Percentiles rank a stretch among this genome's conserved stretches.
Evolutionary conservation across 2,329 filamentous ascomycete genomes (phyloP).

Genomic region (Emericellopsis atlantica): DNA sequence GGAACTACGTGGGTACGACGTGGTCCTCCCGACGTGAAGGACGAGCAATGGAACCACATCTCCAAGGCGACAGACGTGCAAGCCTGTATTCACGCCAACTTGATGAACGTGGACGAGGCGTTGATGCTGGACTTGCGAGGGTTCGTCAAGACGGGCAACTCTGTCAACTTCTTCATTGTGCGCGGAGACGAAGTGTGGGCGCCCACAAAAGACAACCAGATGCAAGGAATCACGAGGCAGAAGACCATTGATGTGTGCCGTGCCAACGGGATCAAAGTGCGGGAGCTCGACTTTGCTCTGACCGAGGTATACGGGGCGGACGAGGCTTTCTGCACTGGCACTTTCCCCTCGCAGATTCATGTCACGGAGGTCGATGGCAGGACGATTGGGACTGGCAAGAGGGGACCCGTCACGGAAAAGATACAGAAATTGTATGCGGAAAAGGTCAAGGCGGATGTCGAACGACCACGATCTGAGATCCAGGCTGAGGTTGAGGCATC

Average conservation of each 20-base stretch:
- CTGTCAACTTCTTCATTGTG: slow-evolving; percentile 19
- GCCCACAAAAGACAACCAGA: slow-evolving; percentile 16
- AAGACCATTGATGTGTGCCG: slow-evolving; percentile 16
- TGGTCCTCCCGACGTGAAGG: slow-evolving; percentile 16
- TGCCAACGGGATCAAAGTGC: slow-evolving; percentile 10
- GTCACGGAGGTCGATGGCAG: slow-evolving; percentile 12
- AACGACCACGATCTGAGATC: slow-evolving; percentile 9
- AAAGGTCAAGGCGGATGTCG: slow-evolving; percentile 8
- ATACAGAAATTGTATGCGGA: slow-evolving; percentile 12
- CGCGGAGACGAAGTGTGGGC: slow-evolving; percentile 16
- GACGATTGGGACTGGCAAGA: slow-evolving; percentile 10
- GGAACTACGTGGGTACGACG: slow-evolving; percentile 15
- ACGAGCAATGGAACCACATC: slow-evolving; percentile 18
- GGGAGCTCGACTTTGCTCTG: slow-evolving; percentile 14
- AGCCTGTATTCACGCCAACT: slow-evolving; percentile 14
- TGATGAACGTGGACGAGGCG: slow-evolving; percentile 16
- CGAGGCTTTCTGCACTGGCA: slow-evolving; percentile 16
- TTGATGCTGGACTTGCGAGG: slow-evolving; percentile 14
- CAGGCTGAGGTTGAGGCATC: slow-evolving; percentile 9
- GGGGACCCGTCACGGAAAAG: slow-evolving; percentile 9
- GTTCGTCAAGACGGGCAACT: slow-evolving; percentile 18
- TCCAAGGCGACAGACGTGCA: slow-evolving; percentile 17
- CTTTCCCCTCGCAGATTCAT: slow-evolving; percentile 14
- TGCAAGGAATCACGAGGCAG: slow-evolving; percentile 16
- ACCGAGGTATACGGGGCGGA: slow-evolving; percentile 16